Evolutionary conservation across 805 yeast species (phyloP).

Genomic region (Yamadazyma akitaensis): DNA sequence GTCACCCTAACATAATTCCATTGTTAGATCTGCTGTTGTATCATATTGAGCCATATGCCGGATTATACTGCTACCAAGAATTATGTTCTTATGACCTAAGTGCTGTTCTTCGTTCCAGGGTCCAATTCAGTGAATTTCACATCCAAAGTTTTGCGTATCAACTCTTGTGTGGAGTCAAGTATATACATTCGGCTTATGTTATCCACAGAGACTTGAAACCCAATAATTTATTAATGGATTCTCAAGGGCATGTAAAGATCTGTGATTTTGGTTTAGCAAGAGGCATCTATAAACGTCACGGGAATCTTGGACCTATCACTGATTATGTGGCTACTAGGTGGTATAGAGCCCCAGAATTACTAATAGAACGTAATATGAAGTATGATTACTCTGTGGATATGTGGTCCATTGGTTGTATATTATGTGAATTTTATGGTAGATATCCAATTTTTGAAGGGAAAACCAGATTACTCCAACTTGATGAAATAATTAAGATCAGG

Average conservation of each 20-base stretch:
- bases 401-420: conserved; percentile 93
- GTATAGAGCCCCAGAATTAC: conserved; percentile 93
- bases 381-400: conserved; percentile 75
- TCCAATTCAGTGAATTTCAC: conserved; percentile 81
- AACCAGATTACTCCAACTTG: conserved; percentile 67
- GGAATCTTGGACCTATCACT: conserved; percentile 45
- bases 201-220: conserved; percentile 93
- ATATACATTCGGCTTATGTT: conserved; percentile 88
- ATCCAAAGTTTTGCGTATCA: conserved; percentile 75
- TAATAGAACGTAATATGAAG: conserved; percentile 38
- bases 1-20: conserved; percentile 78
- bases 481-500: conserved; percentile 61
- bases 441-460: conserved; percentile 78
- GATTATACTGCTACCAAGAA: conserved; percentile 87
- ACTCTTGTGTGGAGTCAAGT: conserved; percentile 79
- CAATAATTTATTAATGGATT: conserved; percentile 76
- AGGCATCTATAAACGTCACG: conserved; percentile 46
- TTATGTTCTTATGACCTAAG: conserved; percentile 79
- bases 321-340: conserved; percentile 92
- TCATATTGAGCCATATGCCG: conserved; percentile 65
- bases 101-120: conserved; percentile 71
- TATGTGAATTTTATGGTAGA: conserved; percentile 81
- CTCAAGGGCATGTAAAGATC: conserved; percentile 73
- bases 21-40: conserved; percentile 74
- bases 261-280: conserved; percentile 95